Evolutionary conservation across 108 stramenopile genomes (phyloP).

Genomic region (Skeletonema grethae): DNA sequence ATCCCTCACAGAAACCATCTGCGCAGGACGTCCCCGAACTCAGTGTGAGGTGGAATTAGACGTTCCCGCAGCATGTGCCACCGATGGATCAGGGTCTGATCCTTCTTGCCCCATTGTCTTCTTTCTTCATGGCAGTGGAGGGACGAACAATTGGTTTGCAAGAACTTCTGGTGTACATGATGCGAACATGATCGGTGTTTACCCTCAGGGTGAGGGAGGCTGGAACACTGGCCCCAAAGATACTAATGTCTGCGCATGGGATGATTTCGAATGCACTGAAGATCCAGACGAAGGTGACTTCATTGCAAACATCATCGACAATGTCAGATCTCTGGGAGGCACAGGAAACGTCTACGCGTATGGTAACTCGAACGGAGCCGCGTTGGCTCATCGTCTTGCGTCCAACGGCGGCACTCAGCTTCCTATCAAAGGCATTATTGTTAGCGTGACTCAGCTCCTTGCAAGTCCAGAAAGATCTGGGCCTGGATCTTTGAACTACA

Average conservation of each 20-base stretch:
- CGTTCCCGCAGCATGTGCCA: constrained; percentile 16
- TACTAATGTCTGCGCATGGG: constrained; percentile 4
- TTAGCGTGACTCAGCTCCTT: constrained; percentile 11
- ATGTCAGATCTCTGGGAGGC: constrained; percentile 4
- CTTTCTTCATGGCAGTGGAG: constrained; percentile 16
- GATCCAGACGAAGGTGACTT: constrained; percentile 28
- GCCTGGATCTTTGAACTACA: constrained; percentile 17
- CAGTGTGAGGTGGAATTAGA: constrained; percentile 8
- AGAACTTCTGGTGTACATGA: constrained; percentile 8
- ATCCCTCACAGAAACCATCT: neutral
- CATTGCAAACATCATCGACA: constrained; percentile 6
- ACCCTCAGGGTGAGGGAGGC: constrained; percentile 15
- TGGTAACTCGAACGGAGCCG: constrained; percentile 11
- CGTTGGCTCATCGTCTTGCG: constrained; percentile 13
- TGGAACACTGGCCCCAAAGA: constrained; percentile 17
- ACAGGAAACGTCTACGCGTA: constrained; percentile 7
- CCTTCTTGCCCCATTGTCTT: constrained; percentile 13
- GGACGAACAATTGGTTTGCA: constrained; percentile 8
- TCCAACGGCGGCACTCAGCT: constrained; percentile 10
- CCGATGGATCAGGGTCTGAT: neutral
- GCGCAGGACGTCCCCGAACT: neutral
- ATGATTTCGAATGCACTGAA: constrained; percentile 12
- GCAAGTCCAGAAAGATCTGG: constrained; percentile 10
- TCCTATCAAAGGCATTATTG: constrained; percentile 20
- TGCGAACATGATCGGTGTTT: constrained; percentile 5